phyloP scores from a whole-genome alignment of 805 yeast genomes.

The Wickerhamiella sergipiensis region DNA sequence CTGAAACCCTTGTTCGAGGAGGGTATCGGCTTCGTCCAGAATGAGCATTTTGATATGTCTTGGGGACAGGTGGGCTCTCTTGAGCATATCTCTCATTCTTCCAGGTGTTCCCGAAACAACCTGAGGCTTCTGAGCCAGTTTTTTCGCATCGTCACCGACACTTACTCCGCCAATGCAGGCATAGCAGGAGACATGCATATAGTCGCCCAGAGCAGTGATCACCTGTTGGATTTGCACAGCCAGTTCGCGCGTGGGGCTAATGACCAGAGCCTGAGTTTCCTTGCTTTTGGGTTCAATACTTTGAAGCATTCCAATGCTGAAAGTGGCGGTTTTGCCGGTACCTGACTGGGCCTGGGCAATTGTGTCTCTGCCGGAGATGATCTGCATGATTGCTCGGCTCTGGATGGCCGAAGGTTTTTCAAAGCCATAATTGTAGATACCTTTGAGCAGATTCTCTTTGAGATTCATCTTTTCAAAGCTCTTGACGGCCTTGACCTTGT shows the following conservation, averaged over 20 bases:
- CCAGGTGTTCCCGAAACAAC: conserved; percentile 97
- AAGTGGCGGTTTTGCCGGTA: conserved; percentile 98
- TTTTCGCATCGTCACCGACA: conserved; percentile 59
- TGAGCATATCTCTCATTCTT: conserved; percentile 80
- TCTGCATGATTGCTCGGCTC: conserved; percentile 66
- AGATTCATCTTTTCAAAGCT: conserved; percentile 23
- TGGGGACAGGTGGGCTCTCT: conserved; percentile 61
- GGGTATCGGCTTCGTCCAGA: conserved; percentile 94
- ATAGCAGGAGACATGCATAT: conserved; percentile 72
- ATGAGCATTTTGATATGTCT: conserved; percentile 75
- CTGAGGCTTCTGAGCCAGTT: conserved; percentile 69
- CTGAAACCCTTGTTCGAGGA: conserved; percentile 84
- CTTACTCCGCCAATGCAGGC: conserved; percentile 93
- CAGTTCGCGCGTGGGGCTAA: conserved; percentile 93
- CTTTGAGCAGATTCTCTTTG: conserved; percentile 30
- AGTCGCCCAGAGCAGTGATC: conserved; percentile 72
- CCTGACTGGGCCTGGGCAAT: conserved; percentile 99
- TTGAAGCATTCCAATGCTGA: conserved; percentile 86
- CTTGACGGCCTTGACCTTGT: conserved; percentile 31
- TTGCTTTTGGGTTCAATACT: conserved; percentile 59
- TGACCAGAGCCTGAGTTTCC: conserved; percentile 76
- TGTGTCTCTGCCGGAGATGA: conserved; percentile 57
- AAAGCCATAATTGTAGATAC: conserved; percentile 70
- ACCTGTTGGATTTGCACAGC: conserved; percentile 90
- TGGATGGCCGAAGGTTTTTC: conserved; percentile 76